Conservation (phyloP, 768 basidiomycete species). For the Kwoniella botswanensis region DNA sequence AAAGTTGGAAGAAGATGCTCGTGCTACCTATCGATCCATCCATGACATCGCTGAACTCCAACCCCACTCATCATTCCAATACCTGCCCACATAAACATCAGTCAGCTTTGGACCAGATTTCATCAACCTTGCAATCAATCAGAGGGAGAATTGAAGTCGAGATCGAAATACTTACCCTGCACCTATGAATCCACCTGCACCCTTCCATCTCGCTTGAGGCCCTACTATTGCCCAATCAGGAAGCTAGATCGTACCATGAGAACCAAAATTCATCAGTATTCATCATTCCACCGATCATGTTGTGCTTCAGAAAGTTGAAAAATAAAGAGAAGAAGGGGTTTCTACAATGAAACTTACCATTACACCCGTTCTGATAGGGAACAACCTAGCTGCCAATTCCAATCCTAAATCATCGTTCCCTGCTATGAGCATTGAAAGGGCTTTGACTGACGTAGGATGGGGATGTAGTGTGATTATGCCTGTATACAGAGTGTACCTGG, state of each 20-base stretch:
- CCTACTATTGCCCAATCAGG: conserved; percentile 80
- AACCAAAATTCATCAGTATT: too few species aligned
- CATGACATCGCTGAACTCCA: conserved; percentile 57
- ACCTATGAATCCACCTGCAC: conserved; percentile 74
- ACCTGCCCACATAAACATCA: conserved; percentile 32
- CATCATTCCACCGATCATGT: too few species aligned
- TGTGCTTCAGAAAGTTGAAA: too few species aligned
- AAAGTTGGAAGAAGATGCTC: too few species aligned
- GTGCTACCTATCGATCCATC: conserved; percentile 30
- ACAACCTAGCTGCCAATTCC: conserved; percentile 72
- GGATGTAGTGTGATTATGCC: conserved; percentile 71
- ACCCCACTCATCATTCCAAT: conserved; percentile 54
- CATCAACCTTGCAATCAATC: too few species aligned
- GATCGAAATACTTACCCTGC: conserved; percentile 66
- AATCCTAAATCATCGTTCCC: conserved; percentile 67
- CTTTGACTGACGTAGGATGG: conserved; percentile 61
- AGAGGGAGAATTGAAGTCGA: too few species aligned
- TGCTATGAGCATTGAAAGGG: conserved; percentile 66
- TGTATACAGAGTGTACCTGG: conserved; percentile 45
- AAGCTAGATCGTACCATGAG: conserved; percentile 23
- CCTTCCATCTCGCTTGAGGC: conserved; percentile 64
- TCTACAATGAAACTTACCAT: conserved; percentile 55
- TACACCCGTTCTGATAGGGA: conserved; percentile 83
- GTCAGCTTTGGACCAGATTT: neutral
- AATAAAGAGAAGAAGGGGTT: neutral